Base-by-base conservation (phyloP, 805 yeast species). In the Zygotorulaspora florentina region DNA sequence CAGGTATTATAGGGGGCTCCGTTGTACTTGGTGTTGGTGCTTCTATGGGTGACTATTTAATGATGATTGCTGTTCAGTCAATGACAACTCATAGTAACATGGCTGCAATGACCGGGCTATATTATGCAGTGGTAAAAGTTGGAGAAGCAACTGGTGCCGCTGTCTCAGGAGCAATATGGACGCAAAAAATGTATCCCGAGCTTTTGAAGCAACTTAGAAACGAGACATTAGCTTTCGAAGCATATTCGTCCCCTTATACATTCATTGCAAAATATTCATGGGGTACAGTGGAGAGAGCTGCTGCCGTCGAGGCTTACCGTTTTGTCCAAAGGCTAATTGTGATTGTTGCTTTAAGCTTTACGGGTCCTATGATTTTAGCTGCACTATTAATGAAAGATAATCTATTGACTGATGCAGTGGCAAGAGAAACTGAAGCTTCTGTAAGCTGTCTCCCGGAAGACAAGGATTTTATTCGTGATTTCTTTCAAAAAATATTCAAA, bases 151-250 rank as follows among this genome's bases (percentile, higher is more conserved):
- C 81, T 42, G 89, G 88, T 18, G 64, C 75, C 28, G 66, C 83
- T 20, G 76, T 84, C 15, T 74, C 85, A 12, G 89, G 87, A 53
- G 87, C 87, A 25, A 72, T 83, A 35, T 84, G 88, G 88, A 77
- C 87, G 9, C 80, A 82, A 57, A 58, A 70, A n/a, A 67, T 84
- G 55, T 83, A 78, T 57, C 55, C 58, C 16, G 58, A 72, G 54
- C 62, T 80, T 39, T 45, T 56, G 28, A 62, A 67, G 38, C 53
- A 66, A 46, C 48, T 69, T 53, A 57, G 59, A 8, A 68, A 74
- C 45, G 54, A 64, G 1, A 61, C 71, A 0, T 49, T 74, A n/a
- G 79, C 79, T 8, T 51, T 63, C 0, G 50, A 43, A 2, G 83
- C 80, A 10, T 81, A 80, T 55, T 70, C 69, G 2, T 63, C 73